Evolutionary conservation across 1,284 basidiomycete genomes (phyloP).

Genomic region (Wolfiporia cocos): DNA sequence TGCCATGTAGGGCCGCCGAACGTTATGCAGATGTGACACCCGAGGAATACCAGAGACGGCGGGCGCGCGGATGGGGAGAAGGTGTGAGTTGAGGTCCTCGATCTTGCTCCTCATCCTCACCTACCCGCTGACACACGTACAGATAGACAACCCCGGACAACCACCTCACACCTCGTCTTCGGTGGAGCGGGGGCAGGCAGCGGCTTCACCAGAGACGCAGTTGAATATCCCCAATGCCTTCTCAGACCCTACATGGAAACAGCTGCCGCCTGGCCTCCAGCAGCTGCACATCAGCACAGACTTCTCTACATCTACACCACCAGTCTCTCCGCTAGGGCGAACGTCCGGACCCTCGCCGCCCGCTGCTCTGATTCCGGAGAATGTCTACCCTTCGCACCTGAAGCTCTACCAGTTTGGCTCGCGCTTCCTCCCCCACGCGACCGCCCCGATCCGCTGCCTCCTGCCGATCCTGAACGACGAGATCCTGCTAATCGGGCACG

Average conservation of each 20-base stretch:
- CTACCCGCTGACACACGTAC: neutral
- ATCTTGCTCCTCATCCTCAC: neutral
- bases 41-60: slow-evolving; percentile 49
- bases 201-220: no score
- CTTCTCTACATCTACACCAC: slow-evolving; percentile 24
- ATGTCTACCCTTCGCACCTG: slow-evolving; percentile 52
- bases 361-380: slow-evolving; percentile 43
- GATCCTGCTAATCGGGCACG: slow-evolving; percentile 67
- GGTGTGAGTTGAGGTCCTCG: slow-evolving; percentile 22
- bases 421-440: slow-evolving; percentile 75
- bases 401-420: slow-evolving; percentile 73
- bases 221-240: no score
- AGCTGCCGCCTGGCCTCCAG: no score
- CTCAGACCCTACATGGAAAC: no score
- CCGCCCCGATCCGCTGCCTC: slow-evolving; percentile 62
- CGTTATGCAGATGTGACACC: slow-evolving; percentile 60
- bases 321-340: slow-evolving; percentile 25
- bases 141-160: slow-evolving; percentile 3
- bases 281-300: slow-evolving; percentile 42
- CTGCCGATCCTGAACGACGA: slow-evolving; percentile 60
- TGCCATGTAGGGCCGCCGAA: slow-evolving; percentile 61
- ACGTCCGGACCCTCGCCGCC: slow-evolving; percentile 30
- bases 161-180: slow-evolving; percentile 1
- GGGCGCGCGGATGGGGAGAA: slow-evolving; percentile 64
- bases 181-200: no score